These are phyloP conservation scores for Pyrenochaeta sp. DNA, from an alignment of 2,329 filamentous ascomycete genomes.

Conservation along the genomic window DNA sequence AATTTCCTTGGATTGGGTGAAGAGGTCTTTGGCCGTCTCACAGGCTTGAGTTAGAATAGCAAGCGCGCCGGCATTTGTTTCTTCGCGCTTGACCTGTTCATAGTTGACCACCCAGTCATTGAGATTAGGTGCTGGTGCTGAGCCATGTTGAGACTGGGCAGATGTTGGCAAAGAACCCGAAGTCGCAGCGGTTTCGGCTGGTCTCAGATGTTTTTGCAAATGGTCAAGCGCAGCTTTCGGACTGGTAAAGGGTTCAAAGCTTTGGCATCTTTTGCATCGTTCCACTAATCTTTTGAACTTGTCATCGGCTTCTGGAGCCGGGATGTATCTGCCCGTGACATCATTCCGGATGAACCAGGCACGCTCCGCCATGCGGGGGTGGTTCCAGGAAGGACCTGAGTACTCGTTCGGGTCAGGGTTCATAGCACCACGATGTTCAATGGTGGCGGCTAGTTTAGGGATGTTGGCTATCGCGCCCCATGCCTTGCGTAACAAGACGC, in stretches of 20 bases:
- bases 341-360: constrained; percentile 31
- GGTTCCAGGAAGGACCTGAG: constrained; percentile 12
- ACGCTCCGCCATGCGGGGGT: constrained; percentile 7
- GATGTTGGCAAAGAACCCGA: background rate
- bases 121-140: constrained; percentile 5
- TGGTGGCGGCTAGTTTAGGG: background rate
- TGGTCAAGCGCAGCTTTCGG: constrained; percentile 32
- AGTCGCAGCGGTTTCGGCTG: background rate
- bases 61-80: constrained; percentile 21
- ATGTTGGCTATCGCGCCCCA: constrained; percentile 39
- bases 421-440: constrained; percentile 10
- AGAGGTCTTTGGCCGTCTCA: constrained; percentile 16
- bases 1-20: constrained; percentile 28
- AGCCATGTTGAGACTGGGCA: background rate
- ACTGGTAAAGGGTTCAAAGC: constrained; percentile 11
- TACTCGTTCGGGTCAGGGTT: constrained; percentile 13
- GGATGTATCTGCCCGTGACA: constrained; percentile 2
- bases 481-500: constrained; percentile 31
- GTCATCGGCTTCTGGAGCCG: constrained; percentile 18
- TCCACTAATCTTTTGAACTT: constrained; percentile 20
- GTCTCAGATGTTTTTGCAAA: constrained; percentile 26
- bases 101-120: constrained; percentile 34
- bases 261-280: constrained; percentile 29
- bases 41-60: constrained; percentile 26
- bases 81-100: constrained; percentile 30